Evolutionary conservation across 805 yeast species (phyloP), one percentile per base, ranked within the genome.

Genomic region (Cyberlindnera samutprakarnensis): DNA sequence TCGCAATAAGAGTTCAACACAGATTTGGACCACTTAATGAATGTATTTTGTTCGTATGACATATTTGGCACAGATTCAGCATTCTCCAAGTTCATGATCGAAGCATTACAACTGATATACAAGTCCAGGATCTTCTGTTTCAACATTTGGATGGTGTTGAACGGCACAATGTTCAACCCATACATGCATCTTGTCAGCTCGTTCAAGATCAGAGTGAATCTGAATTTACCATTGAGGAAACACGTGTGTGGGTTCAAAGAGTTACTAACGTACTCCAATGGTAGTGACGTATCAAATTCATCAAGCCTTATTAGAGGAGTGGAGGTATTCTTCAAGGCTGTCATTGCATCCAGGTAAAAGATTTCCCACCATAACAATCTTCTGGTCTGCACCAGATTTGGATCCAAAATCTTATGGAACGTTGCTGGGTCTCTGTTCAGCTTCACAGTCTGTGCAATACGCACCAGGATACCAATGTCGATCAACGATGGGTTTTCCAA

Each of bases 321-420:
- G 20, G 71, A 50, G 46, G 74, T 65, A 30, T 69, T 69, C 39
- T 74, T 72, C 36, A 72, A 66, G 23, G 78, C 66, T 7, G 75
- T 69, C 37, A 71, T 59, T 4, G 72, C 65, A 48, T 76, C 84
- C 38, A 76, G 52, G 18, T 72, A 71, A 39, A 74, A 73, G 7
- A 76, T 70, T 23, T 73, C 75, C 81, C 81, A 76, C 81, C 82
- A 76, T n/a, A 76, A 48, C 32, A 73, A 47, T 47, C 82, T 60
- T 49, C 78, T 59, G 29, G 66, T 59, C 38, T 72, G 75, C 6
- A 75, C 64, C 15, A 65, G 58, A 32, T 62, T 64, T 47, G 62
- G 56, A 39, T 72, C 70, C 3, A 63, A 57, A 23, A 72, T 61
- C 25, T 68, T 63, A 37, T 75, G 69, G 27, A 68, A 64, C 1